Base-by-base conservation (phyloP, 805 yeast species). In the Saccharomycopsis selenospora region DNA sequence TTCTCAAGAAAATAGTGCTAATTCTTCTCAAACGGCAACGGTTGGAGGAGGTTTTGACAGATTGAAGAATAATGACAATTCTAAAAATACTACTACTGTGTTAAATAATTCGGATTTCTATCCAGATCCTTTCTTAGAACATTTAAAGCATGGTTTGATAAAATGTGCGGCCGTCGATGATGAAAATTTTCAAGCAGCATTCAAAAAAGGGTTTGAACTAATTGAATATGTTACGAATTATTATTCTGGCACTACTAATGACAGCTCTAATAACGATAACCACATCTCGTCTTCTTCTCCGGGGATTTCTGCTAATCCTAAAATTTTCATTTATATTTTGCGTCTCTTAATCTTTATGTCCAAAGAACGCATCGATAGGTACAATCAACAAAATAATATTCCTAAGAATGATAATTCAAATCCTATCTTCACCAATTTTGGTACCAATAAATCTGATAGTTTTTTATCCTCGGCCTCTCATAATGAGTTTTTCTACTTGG, bases 361-460 rank as follows among this genome's bases (percentile, higher is more conserved):
- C 17, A 33, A 33, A 20, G 20, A 10, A 14, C 38, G 38, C 18
- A 33, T 33, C 18, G 29, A 27, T 11, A 27, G 11, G 7, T 7
- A 27, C 29, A 27, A 27, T 11, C 11, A 27, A 7, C 7, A 27
- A 7, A 11, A 27, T 8, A 27, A 27, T 8, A 20, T 4, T 20
- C 10, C 38, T 6, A 20, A 33, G 17, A 33, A 33, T 14, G 5
- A 7, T 20, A 17, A 33, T 20, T 17, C 17, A 6, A 33, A 33
- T 20, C 38, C 38, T 6, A 33, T 33, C 6, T 33, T 33, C 38
- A 33, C 38, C 38, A 33, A 33, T 33, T 33, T 33, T 33, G 38
- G 20, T 14, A 33, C 38, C 38, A 33, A 33, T 14, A 33, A 33
- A 14, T 33, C 38, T 6, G 38, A 33, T 20, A 33, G 38, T 33